Conservation (phyloP, 352 stramenopile genomes). For the Phytophthora constricta region DNA sequence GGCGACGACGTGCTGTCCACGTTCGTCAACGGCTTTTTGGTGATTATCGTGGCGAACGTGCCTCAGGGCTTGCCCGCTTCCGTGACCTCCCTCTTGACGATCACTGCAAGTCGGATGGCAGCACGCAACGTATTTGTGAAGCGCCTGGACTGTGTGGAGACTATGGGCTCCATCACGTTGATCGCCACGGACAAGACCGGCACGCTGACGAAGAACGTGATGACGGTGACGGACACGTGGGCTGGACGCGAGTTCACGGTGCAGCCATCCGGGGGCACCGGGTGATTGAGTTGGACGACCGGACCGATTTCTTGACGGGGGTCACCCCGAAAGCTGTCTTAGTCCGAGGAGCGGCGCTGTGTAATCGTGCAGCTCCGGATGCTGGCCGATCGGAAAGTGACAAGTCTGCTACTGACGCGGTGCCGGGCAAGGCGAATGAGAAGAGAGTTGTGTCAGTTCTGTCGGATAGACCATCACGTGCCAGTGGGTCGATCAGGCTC, state of each 20-base stretch:
- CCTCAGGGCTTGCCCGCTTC: conserved; percentile 91
- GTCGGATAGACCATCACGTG: not conserved
- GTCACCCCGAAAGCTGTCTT: conserved; percentile 39
- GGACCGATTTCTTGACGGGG: conserved; percentile 36
- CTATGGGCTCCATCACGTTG: conserved; percentile 87
- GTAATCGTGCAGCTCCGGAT: conserved; percentile 46
- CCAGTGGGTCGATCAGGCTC: conserved; percentile 15
- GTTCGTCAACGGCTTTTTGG: conserved; percentile 57
- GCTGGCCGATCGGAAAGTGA: not conserved
- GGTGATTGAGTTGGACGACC: conserved; percentile 44
- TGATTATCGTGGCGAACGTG: conserved; percentile 70
- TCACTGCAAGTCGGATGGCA: conserved; percentile 82
- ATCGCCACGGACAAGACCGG: conserved; percentile 94
- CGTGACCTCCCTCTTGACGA: conserved; percentile 89
- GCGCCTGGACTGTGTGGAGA: conserved; percentile 88
- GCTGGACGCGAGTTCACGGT: conserved; percentile 38
- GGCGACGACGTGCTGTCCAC: conserved; percentile 44
- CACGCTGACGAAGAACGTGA: conserved; percentile 87
- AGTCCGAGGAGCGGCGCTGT: conserved; percentile 43
- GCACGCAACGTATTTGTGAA: conserved; percentile 91
- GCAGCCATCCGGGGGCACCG: conserved; percentile 37
- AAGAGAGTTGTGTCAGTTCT: conserved; percentile 20
- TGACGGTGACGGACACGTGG: conserved; percentile 63
- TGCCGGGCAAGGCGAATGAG: not conserved
- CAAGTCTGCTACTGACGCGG: not conserved